These are phyloP conservation scores for Globisporangium middletonii DNA, from an alignment of 352 stramenopile species.

Conservation along the genomic window DNA sequence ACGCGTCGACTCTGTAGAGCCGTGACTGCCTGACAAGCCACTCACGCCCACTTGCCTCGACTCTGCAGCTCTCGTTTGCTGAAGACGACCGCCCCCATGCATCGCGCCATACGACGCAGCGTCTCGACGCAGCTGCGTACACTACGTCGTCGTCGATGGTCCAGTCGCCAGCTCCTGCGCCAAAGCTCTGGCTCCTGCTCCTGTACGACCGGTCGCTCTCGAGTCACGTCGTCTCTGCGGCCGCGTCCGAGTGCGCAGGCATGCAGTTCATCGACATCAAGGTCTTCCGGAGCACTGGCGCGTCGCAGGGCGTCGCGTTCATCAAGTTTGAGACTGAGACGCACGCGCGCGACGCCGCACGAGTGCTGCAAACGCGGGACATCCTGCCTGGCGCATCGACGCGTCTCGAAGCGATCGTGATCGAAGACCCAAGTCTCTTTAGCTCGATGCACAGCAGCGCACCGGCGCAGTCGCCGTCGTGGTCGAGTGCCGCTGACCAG, in stretches of 20 bases:
- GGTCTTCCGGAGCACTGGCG: conserved; percentile 48
- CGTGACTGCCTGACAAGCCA: too few species aligned
- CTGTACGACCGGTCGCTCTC: conserved; percentile 59
- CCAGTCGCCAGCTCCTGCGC: not conserved
- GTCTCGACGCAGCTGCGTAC: conserved; percentile 3
- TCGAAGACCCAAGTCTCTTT: conserved; percentile 58
- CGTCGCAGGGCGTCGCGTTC: conserved; percentile 67
- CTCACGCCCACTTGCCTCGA: too few species aligned
- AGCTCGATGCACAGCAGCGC: conserved; percentile 40
- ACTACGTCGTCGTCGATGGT: not conserved
- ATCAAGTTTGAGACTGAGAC: conserved; percentile 64
- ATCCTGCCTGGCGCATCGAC: conserved; percentile 40
- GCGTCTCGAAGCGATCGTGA: conserved; percentile 62
- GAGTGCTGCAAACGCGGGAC: conserved; percentile 55
- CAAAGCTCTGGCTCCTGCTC: conserved; percentile 57
- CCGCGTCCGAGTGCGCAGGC: conserved; percentile 43
- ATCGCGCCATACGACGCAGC: conserved; percentile 3
- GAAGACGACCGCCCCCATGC: conserved; percentile 16
- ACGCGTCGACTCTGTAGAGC: too few species aligned
- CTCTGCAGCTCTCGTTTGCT: conserved; percentile 37
- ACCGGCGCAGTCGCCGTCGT: conserved; percentile 2
- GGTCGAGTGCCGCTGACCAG: not conserved
- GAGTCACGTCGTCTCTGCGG: conserved; percentile 56
- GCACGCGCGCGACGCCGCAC: conserved; percentile 36
- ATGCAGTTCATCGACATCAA: conserved; percentile 87